phyloP scores from a whole-genome alignment of 2,329 filamentous ascomycete genomes.

The Talaromyces sp. region DNA sequence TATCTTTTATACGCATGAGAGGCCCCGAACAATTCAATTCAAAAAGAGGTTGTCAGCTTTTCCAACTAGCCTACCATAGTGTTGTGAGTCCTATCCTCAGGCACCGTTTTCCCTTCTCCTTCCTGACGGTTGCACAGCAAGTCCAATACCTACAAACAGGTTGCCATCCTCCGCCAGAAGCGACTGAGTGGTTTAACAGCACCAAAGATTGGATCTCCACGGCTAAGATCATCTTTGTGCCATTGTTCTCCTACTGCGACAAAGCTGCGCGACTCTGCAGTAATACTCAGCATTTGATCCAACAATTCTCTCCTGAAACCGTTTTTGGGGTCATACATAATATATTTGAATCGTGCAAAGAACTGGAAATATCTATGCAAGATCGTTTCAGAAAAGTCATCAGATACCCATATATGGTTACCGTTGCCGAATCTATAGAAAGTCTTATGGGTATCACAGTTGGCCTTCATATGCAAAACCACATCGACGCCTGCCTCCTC shows the following conservation, averaged over 20 bases:
- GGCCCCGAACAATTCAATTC: background rate
- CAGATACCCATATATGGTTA: background rate
- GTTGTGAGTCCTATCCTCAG: background rate
- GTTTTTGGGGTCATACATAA: background rate
- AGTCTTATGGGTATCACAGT: background rate
- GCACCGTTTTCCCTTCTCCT: background rate
- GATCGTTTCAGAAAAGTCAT: background rate
- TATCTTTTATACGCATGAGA: background rate
- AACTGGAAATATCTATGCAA: background rate
- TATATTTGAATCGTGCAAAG: background rate
- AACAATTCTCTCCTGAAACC: background rate
- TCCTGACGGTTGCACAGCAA: background rate
- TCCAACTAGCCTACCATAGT: background rate
- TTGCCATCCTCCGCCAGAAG: background rate
- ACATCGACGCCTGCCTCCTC: slow-evolving; percentile 3
- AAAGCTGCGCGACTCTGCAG: background rate
- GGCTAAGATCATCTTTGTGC: background rate
- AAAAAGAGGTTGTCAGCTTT: slow-evolving; percentile 1
- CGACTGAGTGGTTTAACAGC: background rate
- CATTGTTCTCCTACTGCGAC: background rate
- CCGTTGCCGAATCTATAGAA: background rate
- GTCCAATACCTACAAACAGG: background rate
- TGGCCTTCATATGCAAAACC: background rate
- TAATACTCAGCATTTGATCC: background rate
- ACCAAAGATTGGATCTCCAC: background rate